Percentiles rank a stretch among this genome's conserved stretches.
These are phyloP conservation scores for Rosellinia necatrix DNA, from an alignment of 2,329 filamentous ascomycete species.

Conservation along the genomic window DNA sequence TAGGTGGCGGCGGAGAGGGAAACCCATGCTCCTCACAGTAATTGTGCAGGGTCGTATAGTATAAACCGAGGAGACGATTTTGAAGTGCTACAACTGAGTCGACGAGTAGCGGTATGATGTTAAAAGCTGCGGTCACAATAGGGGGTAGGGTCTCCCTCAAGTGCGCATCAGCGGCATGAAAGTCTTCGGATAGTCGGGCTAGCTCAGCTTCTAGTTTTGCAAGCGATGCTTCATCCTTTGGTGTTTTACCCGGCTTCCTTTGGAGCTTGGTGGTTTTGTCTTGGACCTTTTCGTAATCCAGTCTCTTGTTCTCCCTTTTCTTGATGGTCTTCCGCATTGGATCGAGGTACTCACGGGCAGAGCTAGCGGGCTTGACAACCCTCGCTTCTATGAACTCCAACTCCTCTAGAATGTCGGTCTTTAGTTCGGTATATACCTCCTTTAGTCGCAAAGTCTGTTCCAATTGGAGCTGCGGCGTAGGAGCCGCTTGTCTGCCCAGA, in stretches of 20 bases:
- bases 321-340: conserved; percentile 83
- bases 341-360: conserved; percentile 70
- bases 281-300: conserved; percentile 81
- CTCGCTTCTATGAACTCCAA: conserved; percentile 71
- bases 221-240: conserved; percentile 74
- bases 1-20: conserved; percentile 72
- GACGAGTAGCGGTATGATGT: conserved; percentile 73
- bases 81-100: conserved; percentile 75
- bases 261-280: conserved; percentile 70
- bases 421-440: conserved; percentile 71
- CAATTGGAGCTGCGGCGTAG: conserved; percentile 67
- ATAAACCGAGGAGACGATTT: conserved; percentile 75
- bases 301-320: conserved; percentile 78
- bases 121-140: conserved; percentile 71
- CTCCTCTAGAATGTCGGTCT: conserved; percentile 72
- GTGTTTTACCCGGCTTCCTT: conserved; percentile 70
- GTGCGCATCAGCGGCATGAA: conserved; percentile 75
- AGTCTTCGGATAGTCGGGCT: conserved; percentile 69
- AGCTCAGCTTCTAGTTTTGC: conserved; percentile 75
- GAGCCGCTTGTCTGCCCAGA: conserved; percentile 56
- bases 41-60: conserved; percentile 76
- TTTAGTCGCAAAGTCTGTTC: conserved; percentile 68
- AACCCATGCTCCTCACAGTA: conserved; percentile 73
- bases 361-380: conserved; percentile 70
- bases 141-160: conserved; percentile 73